These are phyloP conservation scores for Mediolabrus comicus DNA, from an alignment of 108 stramenopile genomes.

Conservation along the genomic window DNA sequence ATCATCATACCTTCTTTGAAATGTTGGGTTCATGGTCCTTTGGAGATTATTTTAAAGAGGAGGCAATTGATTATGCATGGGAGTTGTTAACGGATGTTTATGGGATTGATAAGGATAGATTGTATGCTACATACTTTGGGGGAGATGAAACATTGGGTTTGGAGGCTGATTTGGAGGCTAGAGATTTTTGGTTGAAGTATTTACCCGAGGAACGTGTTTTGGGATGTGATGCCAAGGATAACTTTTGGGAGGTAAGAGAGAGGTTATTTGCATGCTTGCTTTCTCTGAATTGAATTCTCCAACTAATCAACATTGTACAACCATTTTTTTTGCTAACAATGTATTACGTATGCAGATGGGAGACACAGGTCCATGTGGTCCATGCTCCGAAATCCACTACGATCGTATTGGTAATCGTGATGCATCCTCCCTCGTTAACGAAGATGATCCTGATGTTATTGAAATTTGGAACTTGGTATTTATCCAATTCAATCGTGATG, in stretches of 20 bases:
- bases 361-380: conserved; percentile 96
- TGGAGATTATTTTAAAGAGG: conserved; percentile 90
- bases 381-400: conserved; percentile 97
- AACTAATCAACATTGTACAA: background rate
- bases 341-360: conserved; percentile 64
- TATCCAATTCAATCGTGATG: conserved; percentile 95
- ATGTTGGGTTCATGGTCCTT: conserved; percentile 98
- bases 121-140: conserved; percentile 98
- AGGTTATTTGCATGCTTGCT: background rate
- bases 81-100: conserved; percentile 91
- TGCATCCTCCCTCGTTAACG: conserved; percentile 92
- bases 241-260: conserved; percentile 96
- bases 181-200: conserved; percentile 75
- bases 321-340: background rate
- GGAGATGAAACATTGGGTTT: conserved; percentile 87
- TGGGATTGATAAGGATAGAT: conserved; percentile 69
- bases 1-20: conserved; percentile 99
- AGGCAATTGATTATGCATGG: conserved; percentile 96
- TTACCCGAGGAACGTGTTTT: conserved; percentile 80
- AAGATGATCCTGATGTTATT: conserved; percentile 91
- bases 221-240: conserved; percentile 87
- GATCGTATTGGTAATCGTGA: conserved; percentile 93
- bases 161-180: conserved; percentile 85
- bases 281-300: background rate
- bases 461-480: conserved; percentile 99